These are phyloP conservation scores for Syncephalis plumigaleata DNA, from an alignment of 371 early-diverging fungal species.

Conservation along the genomic window DNA sequence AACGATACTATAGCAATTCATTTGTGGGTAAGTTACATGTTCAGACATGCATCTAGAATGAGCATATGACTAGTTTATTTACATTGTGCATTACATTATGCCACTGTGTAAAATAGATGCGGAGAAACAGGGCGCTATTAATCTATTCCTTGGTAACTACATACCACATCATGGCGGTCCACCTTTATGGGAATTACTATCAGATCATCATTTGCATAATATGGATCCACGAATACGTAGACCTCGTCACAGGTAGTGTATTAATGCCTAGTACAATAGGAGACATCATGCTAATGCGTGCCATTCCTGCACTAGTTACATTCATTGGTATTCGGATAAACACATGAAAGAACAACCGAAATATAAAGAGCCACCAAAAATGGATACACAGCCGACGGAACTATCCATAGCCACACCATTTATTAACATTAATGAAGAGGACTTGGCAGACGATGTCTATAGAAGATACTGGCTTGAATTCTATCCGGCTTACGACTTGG, in stretches of 20 bases:
- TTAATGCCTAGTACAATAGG: conserved; percentile 3
- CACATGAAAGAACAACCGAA: conserved; percentile 17
- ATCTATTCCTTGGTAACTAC: conserved; percentile 77
- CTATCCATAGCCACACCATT: not conserved
- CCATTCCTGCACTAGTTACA: conserved; percentile 21
- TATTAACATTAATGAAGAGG: conserved; percentile 5
- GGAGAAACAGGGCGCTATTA: conserved; percentile 93
- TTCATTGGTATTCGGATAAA: conserved; percentile 35
- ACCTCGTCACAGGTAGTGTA: conserved; percentile 9
- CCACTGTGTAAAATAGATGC: too few relatives aligned
- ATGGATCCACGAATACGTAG: conserved; percentile 30
- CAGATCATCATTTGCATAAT: conserved; percentile 70
- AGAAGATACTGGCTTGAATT: conserved; percentile 62
- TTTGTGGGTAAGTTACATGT: conserved; percentile 45
- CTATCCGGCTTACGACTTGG: conserved; percentile 50
- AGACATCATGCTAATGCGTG: not conserved
- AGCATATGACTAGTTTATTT: too few relatives aligned
- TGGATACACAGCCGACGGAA: too few relatives aligned
- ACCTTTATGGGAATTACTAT: conserved; percentile 66
- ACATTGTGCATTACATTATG: too few relatives aligned
- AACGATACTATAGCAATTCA: conserved; percentile 84
- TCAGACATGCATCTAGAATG: too few relatives aligned
- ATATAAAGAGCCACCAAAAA: too few relatives aligned
- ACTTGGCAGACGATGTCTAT: conserved; percentile 19
- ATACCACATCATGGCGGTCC: conserved; percentile 30